Evolutionary conservation across 2,329 filamentous ascomycete genomes (phyloP).

Genomic region (Fusarium albosuccineum): DNA sequence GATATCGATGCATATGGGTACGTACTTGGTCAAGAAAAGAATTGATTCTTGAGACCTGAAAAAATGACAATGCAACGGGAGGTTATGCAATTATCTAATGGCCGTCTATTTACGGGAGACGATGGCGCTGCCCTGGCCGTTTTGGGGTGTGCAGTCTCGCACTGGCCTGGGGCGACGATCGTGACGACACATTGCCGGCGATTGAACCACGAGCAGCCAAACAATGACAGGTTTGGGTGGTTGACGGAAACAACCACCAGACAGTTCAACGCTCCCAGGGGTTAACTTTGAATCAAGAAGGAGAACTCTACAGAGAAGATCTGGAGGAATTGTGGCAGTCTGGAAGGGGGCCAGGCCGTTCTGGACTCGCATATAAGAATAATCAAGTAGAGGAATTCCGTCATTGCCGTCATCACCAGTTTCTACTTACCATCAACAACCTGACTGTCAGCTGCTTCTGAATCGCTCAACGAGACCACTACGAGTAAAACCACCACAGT

Average conservation of each 20-base stretch:
- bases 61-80: conserved; percentile 12
- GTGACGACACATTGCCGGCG: conserved; percentile 40
- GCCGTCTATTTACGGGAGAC: conserved; percentile 24
- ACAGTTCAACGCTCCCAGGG: not conserved
- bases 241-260: not conserved
- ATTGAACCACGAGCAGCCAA: conserved; percentile 18
- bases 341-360: conserved; percentile 8
- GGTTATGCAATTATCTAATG: conserved; percentile 9
- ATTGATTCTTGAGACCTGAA: conserved; percentile 6
- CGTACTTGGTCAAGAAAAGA: not conserved
- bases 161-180: conserved; percentile 33
- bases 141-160: conserved; percentile 9
- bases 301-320: not conserved
- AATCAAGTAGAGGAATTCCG: conserved; percentile 7
- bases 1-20: not conserved
- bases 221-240: not conserved
- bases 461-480: conserved; percentile 12
- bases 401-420: conserved; percentile 14
- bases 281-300: not conserved
- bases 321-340: not conserved
- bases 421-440: conserved; percentile 26
- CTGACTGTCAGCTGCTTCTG: conserved; percentile 38
- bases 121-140: conserved; percentile 23
- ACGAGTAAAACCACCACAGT: conserved; percentile 9
- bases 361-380: conserved; percentile 39